phyloP scores from a whole-genome alignment of 2,329 filamentous ascomycete species.

The Exophiala calicioides region DNA sequence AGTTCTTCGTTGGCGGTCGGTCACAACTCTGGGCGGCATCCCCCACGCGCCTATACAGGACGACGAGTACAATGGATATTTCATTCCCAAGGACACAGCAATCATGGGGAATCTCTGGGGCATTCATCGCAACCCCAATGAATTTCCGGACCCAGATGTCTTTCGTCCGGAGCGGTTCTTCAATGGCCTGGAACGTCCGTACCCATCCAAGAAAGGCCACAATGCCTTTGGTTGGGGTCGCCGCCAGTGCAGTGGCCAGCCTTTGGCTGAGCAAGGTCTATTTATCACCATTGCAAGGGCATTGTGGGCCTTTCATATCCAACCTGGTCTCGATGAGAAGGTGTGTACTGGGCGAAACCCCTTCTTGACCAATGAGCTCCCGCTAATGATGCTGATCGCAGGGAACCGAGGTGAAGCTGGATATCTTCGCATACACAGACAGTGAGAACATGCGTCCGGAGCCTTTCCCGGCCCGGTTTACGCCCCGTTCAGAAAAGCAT shows the following conservation, averaged over 20 bases:
- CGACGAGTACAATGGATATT: constrained; percentile 52
- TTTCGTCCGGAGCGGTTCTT: constrained; percentile 51
- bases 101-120: constrained; percentile 30
- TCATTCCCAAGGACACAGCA: constrained; percentile 51
- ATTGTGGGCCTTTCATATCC: constrained; percentile 60
- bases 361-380: not conserved
- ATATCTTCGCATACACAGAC: constrained; percentile 21
- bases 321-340: constrained; percentile 40
- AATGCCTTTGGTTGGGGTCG: constrained; percentile 62
- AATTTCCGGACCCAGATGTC: constrained; percentile 41
- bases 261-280: constrained; percentile 60
- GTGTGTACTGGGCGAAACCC: constrained; percentile 7
- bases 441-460: constrained; percentile 22
- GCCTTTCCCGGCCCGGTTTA: constrained; percentile 21
- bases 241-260: constrained; percentile 56
- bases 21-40: constrained; percentile 38
- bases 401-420: constrained; percentile 19
- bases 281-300: constrained; percentile 60
- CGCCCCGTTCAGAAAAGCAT: constrained; percentile 12
- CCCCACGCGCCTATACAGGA: constrained; percentile 44
- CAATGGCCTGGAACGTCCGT: constrained; percentile 40
- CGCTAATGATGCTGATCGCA: not conserved
- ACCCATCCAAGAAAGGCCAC: constrained; percentile 53
- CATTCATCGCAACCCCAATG: constrained; percentile 37
- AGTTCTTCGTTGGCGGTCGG: constrained; percentile 39